These are phyloP conservation scores for Oenanthe javanica DNA, from an alignment of 140 eudicot species.

Conservation along the genomic window DNA sequence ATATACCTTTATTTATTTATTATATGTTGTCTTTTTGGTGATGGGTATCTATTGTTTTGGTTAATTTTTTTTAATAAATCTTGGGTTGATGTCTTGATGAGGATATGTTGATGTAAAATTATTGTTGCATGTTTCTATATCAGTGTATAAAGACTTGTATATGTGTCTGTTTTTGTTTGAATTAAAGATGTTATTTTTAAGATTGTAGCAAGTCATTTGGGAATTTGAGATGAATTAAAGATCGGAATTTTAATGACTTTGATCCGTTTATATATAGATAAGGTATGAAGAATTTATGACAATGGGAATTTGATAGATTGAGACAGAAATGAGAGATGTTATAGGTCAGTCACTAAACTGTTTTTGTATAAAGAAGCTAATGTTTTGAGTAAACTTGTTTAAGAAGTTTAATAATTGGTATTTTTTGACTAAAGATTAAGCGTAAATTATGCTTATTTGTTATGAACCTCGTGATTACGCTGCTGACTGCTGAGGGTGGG, in stretches of 20 bases:
- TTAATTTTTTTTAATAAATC: neutral
- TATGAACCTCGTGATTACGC: neutral
- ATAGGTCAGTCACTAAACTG: neutral
- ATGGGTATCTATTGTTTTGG: neutral
- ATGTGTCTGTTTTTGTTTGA: neutral
- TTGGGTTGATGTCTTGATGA: neutral
- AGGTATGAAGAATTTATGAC: neutral
- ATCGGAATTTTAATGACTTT: neutral
- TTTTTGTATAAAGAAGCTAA: neutral
- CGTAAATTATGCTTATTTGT: neutral
- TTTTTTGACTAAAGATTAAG: neutral
- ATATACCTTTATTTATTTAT: too few relatives aligned
- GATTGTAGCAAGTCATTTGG: neutral
- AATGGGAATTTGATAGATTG: neutral
- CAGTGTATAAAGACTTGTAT: neutral
- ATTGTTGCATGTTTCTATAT: slow-evolving; percentile 1
- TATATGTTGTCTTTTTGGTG: neutral
- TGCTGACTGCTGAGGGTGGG: neutral
- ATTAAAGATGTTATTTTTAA: neutral
- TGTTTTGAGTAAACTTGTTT: neutral
- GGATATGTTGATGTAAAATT: neutral
- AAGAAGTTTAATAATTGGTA: neutral
- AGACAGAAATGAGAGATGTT: neutral
- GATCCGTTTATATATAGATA: neutral
- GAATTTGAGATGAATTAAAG: neutral